A percentile compares a stretch with the other conserved stretches of the same genome.
These are phyloP conservation scores for Spinacia oleracea DNA, from an alignment of 179 eudicot genomes.

Conservation along the genomic window DNA sequence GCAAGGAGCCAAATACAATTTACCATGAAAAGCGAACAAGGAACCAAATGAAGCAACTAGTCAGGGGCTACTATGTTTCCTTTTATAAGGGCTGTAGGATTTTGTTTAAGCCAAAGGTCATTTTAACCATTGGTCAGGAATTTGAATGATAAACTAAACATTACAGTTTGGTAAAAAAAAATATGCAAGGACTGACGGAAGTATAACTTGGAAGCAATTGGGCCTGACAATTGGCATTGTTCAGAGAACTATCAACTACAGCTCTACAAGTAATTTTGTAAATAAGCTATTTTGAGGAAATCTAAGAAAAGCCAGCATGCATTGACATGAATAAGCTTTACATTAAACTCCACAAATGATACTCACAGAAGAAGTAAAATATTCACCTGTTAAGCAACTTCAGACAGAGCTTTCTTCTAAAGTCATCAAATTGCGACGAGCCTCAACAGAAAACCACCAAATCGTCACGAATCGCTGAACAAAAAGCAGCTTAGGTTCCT, in stretches of 20 bases:
- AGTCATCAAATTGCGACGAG: background rate
- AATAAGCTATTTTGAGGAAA: background rate
- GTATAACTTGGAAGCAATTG: conserved; percentile 9
- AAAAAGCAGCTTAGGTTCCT: conserved; percentile 5
- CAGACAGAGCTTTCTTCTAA: background rate
- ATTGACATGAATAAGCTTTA: background rate
- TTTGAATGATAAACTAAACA: background rate
- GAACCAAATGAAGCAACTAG: too few species aligned
- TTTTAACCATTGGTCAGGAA: background rate
- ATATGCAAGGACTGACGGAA: background rate
- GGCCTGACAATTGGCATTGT: background rate
- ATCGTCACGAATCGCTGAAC: background rate
- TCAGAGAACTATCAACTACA: background rate
- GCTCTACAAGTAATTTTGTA: background rate
- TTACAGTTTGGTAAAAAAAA: background rate
- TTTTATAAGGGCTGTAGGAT: background rate
- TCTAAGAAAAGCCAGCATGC: background rate
- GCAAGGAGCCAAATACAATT: too few species aligned
- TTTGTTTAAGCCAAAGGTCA: background rate
- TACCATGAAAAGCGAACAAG: too few species aligned
- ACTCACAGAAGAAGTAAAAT: background rate
- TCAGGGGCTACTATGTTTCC: too few species aligned
- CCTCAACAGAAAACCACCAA: conserved; percentile 2
- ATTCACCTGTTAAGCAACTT: background rate
- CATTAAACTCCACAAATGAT: background rate